Conservation (phyloP, 106 monocot genomes). For the Acanthochlamys bracteata region DNA sequence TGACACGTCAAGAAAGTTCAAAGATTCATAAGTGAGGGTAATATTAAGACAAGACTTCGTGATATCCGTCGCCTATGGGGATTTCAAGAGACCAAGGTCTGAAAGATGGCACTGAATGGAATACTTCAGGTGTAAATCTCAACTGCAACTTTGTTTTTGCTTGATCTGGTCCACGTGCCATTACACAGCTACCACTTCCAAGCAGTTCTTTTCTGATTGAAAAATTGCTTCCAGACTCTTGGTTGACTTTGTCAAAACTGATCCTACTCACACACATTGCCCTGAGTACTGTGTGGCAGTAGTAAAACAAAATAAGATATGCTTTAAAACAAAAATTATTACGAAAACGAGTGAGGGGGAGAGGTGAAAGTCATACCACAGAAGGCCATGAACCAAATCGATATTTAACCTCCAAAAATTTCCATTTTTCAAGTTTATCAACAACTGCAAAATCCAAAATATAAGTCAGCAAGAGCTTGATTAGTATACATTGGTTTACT, state of each 20-base stretch:
- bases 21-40: slow-evolving; percentile 22
- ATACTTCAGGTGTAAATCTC: slow-evolving; percentile 13
- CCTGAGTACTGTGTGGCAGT: slow-evolving; percentile 16
- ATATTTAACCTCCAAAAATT: slow-evolving; percentile 37
- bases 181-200: slow-evolving; percentile 27
- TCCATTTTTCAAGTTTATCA: slow-evolving; percentile 36
- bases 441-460: not conserved
- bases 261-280: slow-evolving; percentile 29
- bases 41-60: slow-evolving; percentile 31
- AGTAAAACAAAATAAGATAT: slow-evolving; percentile 1
- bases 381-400: slow-evolving; percentile 24
- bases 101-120: slow-evolving; percentile 28
- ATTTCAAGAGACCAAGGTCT: slow-evolving; percentile 60
- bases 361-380: too few relatives aligned
- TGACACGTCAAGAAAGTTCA: too few relatives aligned
- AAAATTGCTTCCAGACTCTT: not conserved
- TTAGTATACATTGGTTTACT: too few relatives aligned
- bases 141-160: slow-evolving; percentile 16
- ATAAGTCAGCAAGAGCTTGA: too few relatives aligned
- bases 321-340: too few relatives aligned
- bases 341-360: too few relatives aligned
- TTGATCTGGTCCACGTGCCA: slow-evolving; percentile 39
- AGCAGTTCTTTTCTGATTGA: slow-evolving; percentile 17
- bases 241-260: slow-evolving; percentile 16
- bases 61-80: slow-evolving; percentile 62